phyloP scores from a whole-genome alignment of 2,329 filamentous ascomycete species.

The Colletotrichum musae region DNA sequence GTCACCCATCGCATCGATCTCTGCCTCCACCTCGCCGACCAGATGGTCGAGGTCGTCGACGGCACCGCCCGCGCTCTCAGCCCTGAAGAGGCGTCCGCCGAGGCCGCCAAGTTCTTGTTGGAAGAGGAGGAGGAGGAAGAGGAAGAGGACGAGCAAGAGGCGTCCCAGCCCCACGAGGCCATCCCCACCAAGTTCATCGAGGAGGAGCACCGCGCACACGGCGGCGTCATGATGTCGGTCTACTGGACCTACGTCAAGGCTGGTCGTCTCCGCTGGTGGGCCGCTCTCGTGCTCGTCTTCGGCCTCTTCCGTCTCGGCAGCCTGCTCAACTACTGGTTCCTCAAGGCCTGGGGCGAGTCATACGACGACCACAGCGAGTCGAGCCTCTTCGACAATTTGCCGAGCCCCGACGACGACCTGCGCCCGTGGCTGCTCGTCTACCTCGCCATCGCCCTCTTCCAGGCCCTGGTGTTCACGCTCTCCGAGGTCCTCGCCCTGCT shows the following conservation, averaged over 20 bases:
- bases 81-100: constrained; percentile 56
- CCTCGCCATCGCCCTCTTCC: constrained; percentile 73
- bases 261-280: constrained; percentile 83
- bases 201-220: constrained; percentile 81
- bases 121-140: constrained; percentile 46
- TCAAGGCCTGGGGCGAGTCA: constrained; percentile 89
- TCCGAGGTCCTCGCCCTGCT: constrained; percentile 78
- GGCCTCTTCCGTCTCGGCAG: constrained; percentile 74
- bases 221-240: constrained; percentile 80
- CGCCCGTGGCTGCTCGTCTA: constrained; percentile 82
- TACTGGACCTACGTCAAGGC: constrained; percentile 91
- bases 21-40: constrained; percentile 79
- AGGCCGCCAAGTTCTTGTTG: constrained; percentile 47
- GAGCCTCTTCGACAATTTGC: constrained; percentile 65
- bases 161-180: constrained; percentile 63
- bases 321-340: constrained; percentile 81
- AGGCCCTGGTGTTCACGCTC: constrained; percentile 72
- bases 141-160: constrained; percentile 51
- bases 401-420: constrained; percentile 77
- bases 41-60: constrained; percentile 78
- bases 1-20: constrained; percentile 87
- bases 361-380: constrained; percentile 58
- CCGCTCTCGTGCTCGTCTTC: constrained; percentile 73
- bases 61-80: constrained; percentile 69
- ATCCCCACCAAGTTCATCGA: constrained; percentile 83